phyloP scores from a whole-genome alignment of 139 green algal species.

The Chlamydomonas eustigma region DNA sequence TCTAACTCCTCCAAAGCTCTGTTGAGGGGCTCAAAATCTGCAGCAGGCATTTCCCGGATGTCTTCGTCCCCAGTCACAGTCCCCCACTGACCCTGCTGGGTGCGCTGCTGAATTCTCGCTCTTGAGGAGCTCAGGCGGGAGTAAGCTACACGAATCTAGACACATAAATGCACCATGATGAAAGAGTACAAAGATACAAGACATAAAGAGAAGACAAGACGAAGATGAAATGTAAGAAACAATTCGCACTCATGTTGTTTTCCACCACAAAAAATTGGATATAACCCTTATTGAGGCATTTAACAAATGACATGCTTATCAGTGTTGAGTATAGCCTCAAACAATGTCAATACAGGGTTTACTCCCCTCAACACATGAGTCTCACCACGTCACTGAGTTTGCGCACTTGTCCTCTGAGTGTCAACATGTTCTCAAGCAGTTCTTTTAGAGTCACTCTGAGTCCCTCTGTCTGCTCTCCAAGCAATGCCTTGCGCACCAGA shows the following conservation, averaged over 20 bases:
- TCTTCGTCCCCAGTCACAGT: slow-evolving; percentile 23
- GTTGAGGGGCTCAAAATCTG: slow-evolving; percentile 2
- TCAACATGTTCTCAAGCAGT: slow-evolving; percentile 41
- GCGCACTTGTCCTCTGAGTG: slow-evolving; percentile 25
- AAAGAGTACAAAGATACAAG: too few species aligned
- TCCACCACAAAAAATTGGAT: too few species aligned
- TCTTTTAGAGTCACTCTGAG: slow-evolving; percentile 30
- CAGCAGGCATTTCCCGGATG: background rate
- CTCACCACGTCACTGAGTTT: slow-evolving; percentile 42
- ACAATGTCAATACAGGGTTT: too few species aligned
- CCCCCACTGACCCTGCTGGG: slow-evolving; percentile 40
- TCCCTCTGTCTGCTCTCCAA: slow-evolving; percentile 16
- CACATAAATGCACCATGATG: too few species aligned
- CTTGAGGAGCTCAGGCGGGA: slow-evolving; percentile 16
- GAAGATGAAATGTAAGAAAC: too few species aligned
- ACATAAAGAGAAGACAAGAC: too few species aligned
- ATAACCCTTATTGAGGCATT: too few species aligned
- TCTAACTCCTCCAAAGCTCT: slow-evolving; percentile 40
- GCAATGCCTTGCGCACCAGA: slow-evolving; percentile 47
- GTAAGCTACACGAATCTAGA: slow-evolving; percentile 29
- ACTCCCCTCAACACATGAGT: too few species aligned
- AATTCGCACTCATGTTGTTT: too few species aligned
- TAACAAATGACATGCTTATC: too few species aligned
- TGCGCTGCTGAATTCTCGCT: slow-evolving; percentile 28
- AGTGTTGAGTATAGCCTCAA: too few species aligned